These are phyloP conservation scores for Solanum hybrid DNA, from an alignment of 305 asterid species.

Conservation along the genomic window DNA sequence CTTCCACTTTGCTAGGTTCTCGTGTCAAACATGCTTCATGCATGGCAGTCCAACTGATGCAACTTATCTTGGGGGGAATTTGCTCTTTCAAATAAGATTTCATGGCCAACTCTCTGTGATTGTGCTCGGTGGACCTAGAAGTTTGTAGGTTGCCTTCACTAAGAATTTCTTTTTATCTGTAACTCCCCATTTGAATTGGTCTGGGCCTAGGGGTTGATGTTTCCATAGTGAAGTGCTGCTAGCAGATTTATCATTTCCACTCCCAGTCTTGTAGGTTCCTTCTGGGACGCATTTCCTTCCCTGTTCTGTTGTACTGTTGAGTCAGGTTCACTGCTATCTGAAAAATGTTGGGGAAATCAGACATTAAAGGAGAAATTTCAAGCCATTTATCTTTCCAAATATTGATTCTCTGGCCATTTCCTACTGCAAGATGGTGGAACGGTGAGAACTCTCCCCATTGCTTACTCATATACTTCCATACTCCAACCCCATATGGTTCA, in stretches of 20 bases:
- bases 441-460: neutral
- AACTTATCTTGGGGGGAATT: neutral
- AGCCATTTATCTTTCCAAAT: neutral
- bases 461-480: neutral
- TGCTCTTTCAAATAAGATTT: neutral
- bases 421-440: neutral
- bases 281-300: neutral
- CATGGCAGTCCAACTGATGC: neutral
- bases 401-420: neutral
- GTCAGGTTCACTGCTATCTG: neutral
- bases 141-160: neutral
- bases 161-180: neutral
- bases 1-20: neutral
- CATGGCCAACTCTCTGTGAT: neutral
- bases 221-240: neutral
- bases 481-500: neutral
- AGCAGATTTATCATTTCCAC: neutral
- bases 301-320: neutral
- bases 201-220: neutral
- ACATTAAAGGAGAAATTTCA: neutral
- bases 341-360: neutral
- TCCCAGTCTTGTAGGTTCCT: neutral
- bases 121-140: neutral
- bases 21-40: neutral
- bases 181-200: neutral